phyloP scores from a whole-genome alignment of 371 early-diverging fungal genomes.

The Mortierella sp. region DNA sequence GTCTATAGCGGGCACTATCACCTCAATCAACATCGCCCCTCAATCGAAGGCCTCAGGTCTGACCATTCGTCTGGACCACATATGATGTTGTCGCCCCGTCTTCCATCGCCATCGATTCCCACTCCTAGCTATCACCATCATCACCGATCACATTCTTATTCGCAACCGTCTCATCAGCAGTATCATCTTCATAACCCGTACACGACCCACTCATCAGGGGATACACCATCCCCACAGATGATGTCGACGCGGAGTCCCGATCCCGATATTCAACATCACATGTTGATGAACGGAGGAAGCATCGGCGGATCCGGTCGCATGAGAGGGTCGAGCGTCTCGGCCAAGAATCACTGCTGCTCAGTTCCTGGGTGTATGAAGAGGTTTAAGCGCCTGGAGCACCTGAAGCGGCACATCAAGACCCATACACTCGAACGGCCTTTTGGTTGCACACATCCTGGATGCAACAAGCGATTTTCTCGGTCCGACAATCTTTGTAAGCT shows the following conservation, averaged over 20 bases:
- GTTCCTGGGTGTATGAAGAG: slow-evolving; percentile 59
- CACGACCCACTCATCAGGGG: not conserved
- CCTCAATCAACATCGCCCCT: slow-evolving; percentile 18
- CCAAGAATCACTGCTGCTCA: slow-evolving; percentile 57
- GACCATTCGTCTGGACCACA: not conserved
- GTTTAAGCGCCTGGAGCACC: slow-evolving; percentile 84
- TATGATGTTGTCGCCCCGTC: slow-evolving; percentile 14
- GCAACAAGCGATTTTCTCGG: slow-evolving; percentile 88
- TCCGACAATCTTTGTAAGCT: slow-evolving; percentile 76
- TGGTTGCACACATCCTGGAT: slow-evolving; percentile 81
- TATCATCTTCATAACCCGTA: not conserved
- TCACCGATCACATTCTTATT: slow-evolving; percentile 19
- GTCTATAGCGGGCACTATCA: not conserved
- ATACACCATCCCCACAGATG: slow-evolving; percentile 8
- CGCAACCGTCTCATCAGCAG: slow-evolving; percentile 10
- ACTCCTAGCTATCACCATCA: slow-evolving; percentile 2
- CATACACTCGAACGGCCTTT: slow-evolving; percentile 92
- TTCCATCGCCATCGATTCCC: not conserved
- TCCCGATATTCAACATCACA: not conserved
- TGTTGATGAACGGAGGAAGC: not conserved
- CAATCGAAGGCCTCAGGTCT: slow-evolving; percentile 13
- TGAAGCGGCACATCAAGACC: slow-evolving; percentile 89
- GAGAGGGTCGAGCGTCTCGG: slow-evolving; percentile 9
- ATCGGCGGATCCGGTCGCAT: not conserved
- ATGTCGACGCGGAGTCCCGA: slow-evolving; percentile 7